Conservation (phyloP, 2,329 filamentous ascomycete species). For the Fusarium bactridioides region DNA sequence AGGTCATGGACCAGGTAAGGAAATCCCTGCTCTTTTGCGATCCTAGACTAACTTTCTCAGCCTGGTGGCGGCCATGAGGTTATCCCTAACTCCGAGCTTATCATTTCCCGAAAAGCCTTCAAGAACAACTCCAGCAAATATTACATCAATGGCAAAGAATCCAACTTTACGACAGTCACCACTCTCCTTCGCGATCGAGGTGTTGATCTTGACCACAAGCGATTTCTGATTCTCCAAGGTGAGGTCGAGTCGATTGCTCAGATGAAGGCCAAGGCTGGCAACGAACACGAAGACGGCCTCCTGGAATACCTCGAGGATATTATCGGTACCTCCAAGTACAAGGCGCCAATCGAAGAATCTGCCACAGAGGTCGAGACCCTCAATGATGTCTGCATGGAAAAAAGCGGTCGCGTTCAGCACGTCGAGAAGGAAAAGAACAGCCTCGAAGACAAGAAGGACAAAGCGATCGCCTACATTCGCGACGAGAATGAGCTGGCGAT, state of each 20-base stretch:
- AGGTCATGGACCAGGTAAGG: constrained; percentile 83
- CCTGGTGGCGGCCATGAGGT: constrained; percentile 77
- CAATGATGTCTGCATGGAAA: constrained; percentile 95
- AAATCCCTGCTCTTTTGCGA: too few species aligned
- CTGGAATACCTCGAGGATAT: constrained; percentile 98
- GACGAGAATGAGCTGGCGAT: constrained; percentile 92
- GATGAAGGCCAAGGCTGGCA: constrained; percentile 96
- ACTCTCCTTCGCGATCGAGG: constrained; percentile 85
- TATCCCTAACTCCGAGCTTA: constrained; percentile 82
- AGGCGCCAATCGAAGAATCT: constrained; percentile 93
- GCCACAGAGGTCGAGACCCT: constrained; percentile 88
- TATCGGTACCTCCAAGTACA: constrained; percentile 98
- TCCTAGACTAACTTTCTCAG: constrained; percentile 50
- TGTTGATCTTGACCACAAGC: constrained; percentile 96
- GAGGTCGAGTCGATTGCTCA: constrained; percentile 99
- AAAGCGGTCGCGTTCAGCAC: constrained; percentile 93
- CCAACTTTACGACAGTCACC: constrained; percentile 92
- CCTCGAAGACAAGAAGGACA: constrained; percentile 96
- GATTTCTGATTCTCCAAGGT: constrained; percentile 95
- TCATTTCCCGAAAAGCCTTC: constrained; percentile 93
- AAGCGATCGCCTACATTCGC: constrained; percentile 84
- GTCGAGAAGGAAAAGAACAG: constrained; percentile 96
- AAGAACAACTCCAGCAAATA: constrained; percentile 99
- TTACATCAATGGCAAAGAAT: constrained; percentile 90
- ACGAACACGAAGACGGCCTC: constrained; percentile 94